phyloP scores from a whole-genome alignment of 2,329 filamentous ascomycete genomes.

The Corynespora cassiicola region DNA sequence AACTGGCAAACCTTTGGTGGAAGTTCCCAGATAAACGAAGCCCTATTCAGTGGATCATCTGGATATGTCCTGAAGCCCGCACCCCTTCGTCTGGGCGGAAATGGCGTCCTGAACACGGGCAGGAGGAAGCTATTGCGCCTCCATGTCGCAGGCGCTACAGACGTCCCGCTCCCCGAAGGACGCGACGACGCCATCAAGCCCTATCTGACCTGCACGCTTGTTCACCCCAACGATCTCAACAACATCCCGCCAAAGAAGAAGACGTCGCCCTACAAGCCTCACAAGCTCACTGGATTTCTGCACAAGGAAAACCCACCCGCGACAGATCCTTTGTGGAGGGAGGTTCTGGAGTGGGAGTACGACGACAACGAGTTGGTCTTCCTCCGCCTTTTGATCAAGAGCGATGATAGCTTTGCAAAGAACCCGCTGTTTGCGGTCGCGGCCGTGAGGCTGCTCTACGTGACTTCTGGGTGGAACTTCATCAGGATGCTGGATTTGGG shows the following conservation, averaged over 20 bases:
- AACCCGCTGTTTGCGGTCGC: slow-evolving; percentile 69
- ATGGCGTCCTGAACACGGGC: slow-evolving; percentile 56
- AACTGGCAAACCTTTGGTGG: slow-evolving; percentile 74
- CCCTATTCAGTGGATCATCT: slow-evolving; percentile 68
- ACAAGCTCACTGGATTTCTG: slow-evolving; percentile 61
- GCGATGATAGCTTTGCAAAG: slow-evolving; percentile 66
- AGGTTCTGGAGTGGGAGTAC: slow-evolving; percentile 71
- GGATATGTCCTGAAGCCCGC: slow-evolving; percentile 72
- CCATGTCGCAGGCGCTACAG: slow-evolving; percentile 68
- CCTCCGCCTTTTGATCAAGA: slow-evolving; percentile 70
- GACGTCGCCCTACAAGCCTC: slow-evolving; percentile 66
- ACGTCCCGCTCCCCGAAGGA: slow-evolving; percentile 62
- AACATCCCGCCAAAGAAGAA: slow-evolving; percentile 65
- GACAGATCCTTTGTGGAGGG: slow-evolving; percentile 71
- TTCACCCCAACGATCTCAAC: slow-evolving; percentile 62
- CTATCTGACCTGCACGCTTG: slow-evolving; percentile 70
- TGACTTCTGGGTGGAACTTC: slow-evolving; percentile 66
- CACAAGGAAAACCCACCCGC: slow-evolving; percentile 65
- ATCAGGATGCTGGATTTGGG: slow-evolving; percentile 70
- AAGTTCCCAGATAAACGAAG: slow-evolving; percentile 72
- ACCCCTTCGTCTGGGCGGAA: slow-evolving; percentile 63
- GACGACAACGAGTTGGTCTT: slow-evolving; percentile 72
- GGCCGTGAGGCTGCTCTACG: slow-evolving; percentile 66
- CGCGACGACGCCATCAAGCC: slow-evolving; percentile 62
- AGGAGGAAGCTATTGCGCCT: slow-evolving; percentile 60